Conservation (phyloP, 805 yeast species). For the Myxozyma lipomycoides region DNA sequence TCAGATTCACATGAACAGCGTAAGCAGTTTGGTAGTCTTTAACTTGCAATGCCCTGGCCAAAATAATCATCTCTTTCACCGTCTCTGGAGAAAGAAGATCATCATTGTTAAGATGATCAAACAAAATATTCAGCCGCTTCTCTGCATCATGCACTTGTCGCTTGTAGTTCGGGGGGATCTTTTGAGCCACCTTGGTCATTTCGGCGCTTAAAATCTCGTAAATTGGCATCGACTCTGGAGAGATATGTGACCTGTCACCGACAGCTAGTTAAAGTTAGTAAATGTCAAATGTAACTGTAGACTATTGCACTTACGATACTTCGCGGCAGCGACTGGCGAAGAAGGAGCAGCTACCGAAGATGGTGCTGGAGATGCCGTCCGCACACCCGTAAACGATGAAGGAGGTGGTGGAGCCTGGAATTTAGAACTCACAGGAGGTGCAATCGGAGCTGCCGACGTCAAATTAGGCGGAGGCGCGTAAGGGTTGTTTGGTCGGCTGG, state of each 20-base stretch:
- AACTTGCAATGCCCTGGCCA: constrained; percentile 49
- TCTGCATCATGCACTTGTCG: constrained; percentile 78
- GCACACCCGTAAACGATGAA: constrained; percentile 18
- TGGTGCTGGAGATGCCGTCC: constrained; percentile 30
- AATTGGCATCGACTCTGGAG: constrained; percentile 56
- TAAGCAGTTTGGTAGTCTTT: constrained; percentile 61
- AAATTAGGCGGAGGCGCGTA: constrained; percentile 16
- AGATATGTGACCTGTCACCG: constrained; percentile 68
- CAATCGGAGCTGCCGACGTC: constrained; percentile 18
- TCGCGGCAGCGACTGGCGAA: constrained; percentile 34
- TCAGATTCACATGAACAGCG: constrained; percentile 48
- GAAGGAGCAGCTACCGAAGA: constrained; percentile 34
- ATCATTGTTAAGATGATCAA: constrained; percentile 69
- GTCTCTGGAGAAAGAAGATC: constrained; percentile 61
- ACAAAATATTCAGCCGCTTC: constrained; percentile 71
- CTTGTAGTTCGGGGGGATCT: constrained; percentile 61
- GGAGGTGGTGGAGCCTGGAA: constrained; percentile 12
- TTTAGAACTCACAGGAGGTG: not conserved
- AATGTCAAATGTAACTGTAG: not conserved
- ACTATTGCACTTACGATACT: constrained; percentile 25
- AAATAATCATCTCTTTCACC: constrained; percentile 48
- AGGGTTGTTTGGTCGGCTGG: constrained; percentile 13
- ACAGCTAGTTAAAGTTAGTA: constrained; percentile 36
- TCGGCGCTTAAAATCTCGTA: constrained; percentile 53
- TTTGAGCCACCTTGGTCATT: constrained; percentile 61